Evolutionary conservation across 1,139 yeast genomes (phyloP).

Genomic region (Williopsis jadinii): DNA sequence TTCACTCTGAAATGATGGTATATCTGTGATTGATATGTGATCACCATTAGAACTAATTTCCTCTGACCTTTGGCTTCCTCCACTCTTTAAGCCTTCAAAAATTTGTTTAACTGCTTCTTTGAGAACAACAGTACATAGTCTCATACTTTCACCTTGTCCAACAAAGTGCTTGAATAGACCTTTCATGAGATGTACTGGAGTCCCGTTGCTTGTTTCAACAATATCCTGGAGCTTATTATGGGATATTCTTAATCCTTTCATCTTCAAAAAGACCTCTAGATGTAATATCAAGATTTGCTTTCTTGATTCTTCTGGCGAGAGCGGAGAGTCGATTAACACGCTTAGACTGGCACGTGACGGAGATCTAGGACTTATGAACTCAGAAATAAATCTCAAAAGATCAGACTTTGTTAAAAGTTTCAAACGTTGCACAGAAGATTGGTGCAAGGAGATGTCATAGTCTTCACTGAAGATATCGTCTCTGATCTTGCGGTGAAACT

Average conservation of each 20-base stretch:
- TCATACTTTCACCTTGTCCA: slow-evolving; percentile 31
- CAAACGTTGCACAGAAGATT: slow-evolving; percentile 15
- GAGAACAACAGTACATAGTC: slow-evolving; percentile 26
- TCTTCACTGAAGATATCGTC: slow-evolving; percentile 41
- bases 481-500: slow-evolving; percentile 38
- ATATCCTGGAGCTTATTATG: slow-evolving; percentile 30
- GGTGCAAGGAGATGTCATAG: slow-evolving; percentile 32
- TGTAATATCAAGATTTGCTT: slow-evolving; percentile 30
- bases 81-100: slow-evolving; percentile 5
- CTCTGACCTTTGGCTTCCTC: background rate
- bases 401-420: slow-evolving; percentile 23
- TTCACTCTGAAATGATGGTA: no score
- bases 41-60: background rate
- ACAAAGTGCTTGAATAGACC: slow-evolving; percentile 33
- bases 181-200: slow-evolving; percentile 29
- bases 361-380: slow-evolving; percentile 33
- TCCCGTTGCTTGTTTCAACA: slow-evolving; percentile 30
- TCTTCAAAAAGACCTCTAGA: slow-evolving; percentile 33
- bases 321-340: slow-evolving; percentile 31
- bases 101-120: slow-evolving; percentile 26
- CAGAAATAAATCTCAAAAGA: slow-evolving; percentile 29
- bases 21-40: slow-evolving; percentile 1
- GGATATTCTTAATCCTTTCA: slow-evolving; percentile 37
- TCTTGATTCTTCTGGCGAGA: slow-evolving; percentile 28
- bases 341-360: slow-evolving; percentile 31